Evolutionary conservation across 2,329 filamentous ascomycete species (phyloP).

Genomic region (Colletotrichum plurivorum): DNA sequence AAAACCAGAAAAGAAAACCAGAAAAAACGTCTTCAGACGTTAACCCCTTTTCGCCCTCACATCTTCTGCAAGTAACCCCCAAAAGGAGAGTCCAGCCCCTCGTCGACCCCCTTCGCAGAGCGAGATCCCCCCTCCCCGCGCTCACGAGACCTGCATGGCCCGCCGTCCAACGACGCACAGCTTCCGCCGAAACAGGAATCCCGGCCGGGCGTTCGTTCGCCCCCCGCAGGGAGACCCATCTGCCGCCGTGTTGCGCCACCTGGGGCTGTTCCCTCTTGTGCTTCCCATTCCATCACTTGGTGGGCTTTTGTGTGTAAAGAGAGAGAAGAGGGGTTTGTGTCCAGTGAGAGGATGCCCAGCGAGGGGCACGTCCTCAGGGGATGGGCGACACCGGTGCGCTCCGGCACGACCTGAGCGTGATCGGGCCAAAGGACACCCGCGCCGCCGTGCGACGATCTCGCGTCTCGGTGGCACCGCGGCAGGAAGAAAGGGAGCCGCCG

Average conservation of each 20-base stretch:
- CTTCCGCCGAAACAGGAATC: too few species aligned
- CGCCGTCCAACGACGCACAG: constrained; percentile 27
- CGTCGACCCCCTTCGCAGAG: not conserved
- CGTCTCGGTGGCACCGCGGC: constrained; percentile 10
- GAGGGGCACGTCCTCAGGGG: not conserved
- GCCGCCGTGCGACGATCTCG: constrained; percentile 25
- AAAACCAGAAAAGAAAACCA: too few species aligned
- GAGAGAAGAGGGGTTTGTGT: not conserved
- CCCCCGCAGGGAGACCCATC: constrained; percentile 6
- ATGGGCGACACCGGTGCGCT: not conserved
- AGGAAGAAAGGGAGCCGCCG: constrained; percentile 20
- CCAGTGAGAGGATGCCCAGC: not conserved
- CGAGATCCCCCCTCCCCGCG: constrained; percentile 18
- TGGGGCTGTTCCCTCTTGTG: constrained; percentile 10
- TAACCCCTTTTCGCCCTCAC: too few species aligned
- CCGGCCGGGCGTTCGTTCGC: not conserved
- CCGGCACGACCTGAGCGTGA: not conserved
- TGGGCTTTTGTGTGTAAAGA: not conserved
- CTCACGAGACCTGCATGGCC: constrained; percentile 19
- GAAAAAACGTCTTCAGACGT: too few species aligned
- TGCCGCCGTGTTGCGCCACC: constrained; percentile 15
- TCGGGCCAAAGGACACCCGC: constrained; percentile 12
- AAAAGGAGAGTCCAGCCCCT: not conserved
- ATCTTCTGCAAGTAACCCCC: too few species aligned
- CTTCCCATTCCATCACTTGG: constrained; percentile 9